Conservation (phyloP, 176 grass and related monocot genomes). For the Avena eriantha region DNA sequence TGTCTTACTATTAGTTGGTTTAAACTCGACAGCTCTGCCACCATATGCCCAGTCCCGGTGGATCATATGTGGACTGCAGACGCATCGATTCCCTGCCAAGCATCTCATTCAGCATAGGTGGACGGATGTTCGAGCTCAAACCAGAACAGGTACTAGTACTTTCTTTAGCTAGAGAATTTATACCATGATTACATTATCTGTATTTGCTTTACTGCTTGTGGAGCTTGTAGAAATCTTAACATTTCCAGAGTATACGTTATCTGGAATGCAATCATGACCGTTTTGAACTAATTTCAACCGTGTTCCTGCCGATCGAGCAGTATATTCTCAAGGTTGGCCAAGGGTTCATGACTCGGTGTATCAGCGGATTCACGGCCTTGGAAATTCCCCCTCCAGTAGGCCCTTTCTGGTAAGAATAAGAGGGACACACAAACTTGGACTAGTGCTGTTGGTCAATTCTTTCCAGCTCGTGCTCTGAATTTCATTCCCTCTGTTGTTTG, state of each 20-base stretch:
- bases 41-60: slow-evolving; percentile 57
- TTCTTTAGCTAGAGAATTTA: no score
- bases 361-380: slow-evolving; percentile 69
- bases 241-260: no score
- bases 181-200: no score
- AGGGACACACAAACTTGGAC: not conserved
- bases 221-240: no score
- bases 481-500: not conserved
- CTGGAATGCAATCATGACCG: not conserved
- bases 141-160: slow-evolving; percentile 66
- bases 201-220: no score
- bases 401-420: slow-evolving; percentile 70
- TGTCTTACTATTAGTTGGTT: slow-evolving; percentile 17
- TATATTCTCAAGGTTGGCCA: slow-evolving; percentile 71
- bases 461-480: slow-evolving; percentile 16
- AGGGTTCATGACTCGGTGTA: slow-evolving; percentile 56
- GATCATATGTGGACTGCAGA: slow-evolving; percentile 64
- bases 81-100: slow-evolving; percentile 38
- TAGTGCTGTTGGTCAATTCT: not conserved
- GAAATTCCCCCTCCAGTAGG: slow-evolving; percentile 63
- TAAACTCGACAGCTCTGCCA: slow-evolving; percentile 60
- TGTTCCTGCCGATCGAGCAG: slow-evolving; percentile 34
- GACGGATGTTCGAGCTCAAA: slow-evolving; percentile 60
- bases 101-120: slow-evolving; percentile 66
- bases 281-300: not conserved